phyloP scores from a whole-genome alignment of 2,329 filamentous ascomycete genomes.

The Fusarium sp. region DNA sequence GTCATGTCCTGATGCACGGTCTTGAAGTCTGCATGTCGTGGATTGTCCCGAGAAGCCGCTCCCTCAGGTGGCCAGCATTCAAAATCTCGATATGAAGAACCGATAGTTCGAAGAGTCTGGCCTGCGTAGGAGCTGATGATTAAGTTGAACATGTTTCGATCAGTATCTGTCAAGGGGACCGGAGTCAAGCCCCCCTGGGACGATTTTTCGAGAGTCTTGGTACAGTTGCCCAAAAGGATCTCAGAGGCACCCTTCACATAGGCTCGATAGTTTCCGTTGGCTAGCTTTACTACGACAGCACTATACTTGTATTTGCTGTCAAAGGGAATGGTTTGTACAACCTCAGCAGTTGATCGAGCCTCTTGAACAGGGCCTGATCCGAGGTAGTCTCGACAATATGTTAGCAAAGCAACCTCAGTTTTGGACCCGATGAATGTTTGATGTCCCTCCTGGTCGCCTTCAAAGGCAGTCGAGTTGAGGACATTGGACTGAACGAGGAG shows the following conservation, averaged over 20 bases:
- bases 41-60: conserved; percentile 71
- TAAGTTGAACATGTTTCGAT: conserved; percentile 64
- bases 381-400: conserved; percentile 62
- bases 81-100: conserved; percentile 78
- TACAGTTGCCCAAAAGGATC: conserved; percentile 62
- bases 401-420: conserved; percentile 66
- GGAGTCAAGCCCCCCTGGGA: conserved; percentile 66
- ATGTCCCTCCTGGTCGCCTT: conserved; percentile 60
- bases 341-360: conserved; percentile 58
- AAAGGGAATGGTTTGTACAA: conserved; percentile 64
- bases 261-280: conserved; percentile 58
- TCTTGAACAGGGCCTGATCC: conserved; percentile 61
- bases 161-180: conserved; percentile 60
- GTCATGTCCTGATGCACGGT: conserved; percentile 58
- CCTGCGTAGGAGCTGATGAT: conserved; percentile 71
- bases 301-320: conserved; percentile 68
- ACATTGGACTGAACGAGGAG: conserved; percentile 71
- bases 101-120: conserved; percentile 79
- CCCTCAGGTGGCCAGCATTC: conserved; percentile 75
- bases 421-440: conserved; percentile 65
- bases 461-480: conserved; percentile 70
- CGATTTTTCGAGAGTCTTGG: conserved; percentile 60
- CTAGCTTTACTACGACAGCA: conserved; percentile 65
- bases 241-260: conserved; percentile 69
- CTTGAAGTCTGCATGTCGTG: conserved; percentile 63